These are phyloP conservation scores for Boletus sensibilis DNA, from an alignment of 768 basidiomycete species.

Conservation along the genomic window DNA sequence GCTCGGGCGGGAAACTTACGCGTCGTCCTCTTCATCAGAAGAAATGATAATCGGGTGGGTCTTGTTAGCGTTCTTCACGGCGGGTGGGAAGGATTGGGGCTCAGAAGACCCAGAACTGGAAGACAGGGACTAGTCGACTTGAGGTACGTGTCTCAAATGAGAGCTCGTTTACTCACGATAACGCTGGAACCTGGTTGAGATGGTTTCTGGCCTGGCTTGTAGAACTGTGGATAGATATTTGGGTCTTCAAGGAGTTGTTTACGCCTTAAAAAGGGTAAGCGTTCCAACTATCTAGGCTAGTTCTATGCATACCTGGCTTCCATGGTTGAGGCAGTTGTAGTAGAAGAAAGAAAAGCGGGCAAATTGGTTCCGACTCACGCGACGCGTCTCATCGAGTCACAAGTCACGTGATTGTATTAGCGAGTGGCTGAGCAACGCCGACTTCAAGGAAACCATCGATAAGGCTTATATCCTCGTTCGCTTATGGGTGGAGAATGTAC, in stretches of 20 bases:
- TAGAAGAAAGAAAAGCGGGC: neutral
- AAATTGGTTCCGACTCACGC: slow-evolving; percentile 11
- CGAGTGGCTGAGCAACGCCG: no score
- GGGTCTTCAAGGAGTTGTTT: slow-evolving; percentile 27
- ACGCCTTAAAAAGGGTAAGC: slow-evolving; percentile 18
- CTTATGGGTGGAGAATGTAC: slow-evolving; percentile 26
- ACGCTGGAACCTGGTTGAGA: slow-evolving; percentile 8
- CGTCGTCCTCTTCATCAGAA: slow-evolving; percentile 30
- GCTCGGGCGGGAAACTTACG: slow-evolving; percentile 3
- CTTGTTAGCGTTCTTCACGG: slow-evolving; percentile 5
- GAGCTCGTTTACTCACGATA: slow-evolving; percentile 20
- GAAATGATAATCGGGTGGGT: slow-evolving; percentile 27
- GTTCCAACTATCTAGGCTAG: fast-evolving
- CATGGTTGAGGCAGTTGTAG: slow-evolving; percentile 14
- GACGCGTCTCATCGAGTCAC: slow-evolving; percentile 22
- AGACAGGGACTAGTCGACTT: slow-evolving; percentile 22
- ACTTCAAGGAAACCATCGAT: no score
- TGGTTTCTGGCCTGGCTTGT: slow-evolving; percentile 20
- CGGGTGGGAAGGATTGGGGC: slow-evolving; percentile 18
- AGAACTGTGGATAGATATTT: slow-evolving; percentile 31
- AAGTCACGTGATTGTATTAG: slow-evolving; percentile 22
- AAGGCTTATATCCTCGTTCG: no score
- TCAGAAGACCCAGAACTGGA: slow-evolving; percentile 21
- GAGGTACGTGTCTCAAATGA: neutral
- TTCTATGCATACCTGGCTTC: slow-evolving; percentile 24